These are phyloP conservation scores for Neurospora intermedia DNA, from an alignment of 495 filamentous ascomycete species.

Conservation along the genomic window DNA sequence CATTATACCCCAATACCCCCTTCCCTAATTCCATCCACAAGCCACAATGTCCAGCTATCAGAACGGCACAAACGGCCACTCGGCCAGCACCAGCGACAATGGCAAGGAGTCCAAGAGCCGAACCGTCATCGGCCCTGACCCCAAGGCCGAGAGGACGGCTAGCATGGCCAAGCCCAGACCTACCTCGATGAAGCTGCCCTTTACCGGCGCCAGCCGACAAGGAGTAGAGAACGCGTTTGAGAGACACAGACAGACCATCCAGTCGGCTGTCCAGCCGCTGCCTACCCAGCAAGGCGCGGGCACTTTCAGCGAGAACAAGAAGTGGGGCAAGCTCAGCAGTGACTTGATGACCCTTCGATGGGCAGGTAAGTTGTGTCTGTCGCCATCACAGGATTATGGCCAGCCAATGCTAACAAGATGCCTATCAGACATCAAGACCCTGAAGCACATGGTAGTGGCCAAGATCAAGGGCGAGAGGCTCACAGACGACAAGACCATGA, in stretches of 20 bases:
- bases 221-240: slow-evolving; percentile 43
- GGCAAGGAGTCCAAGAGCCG: slow-evolving; percentile 1
- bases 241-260: slow-evolving; percentile 52
- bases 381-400: not conserved
- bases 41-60: slow-evolving; percentile 7
- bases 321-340: slow-evolving; percentile 44
- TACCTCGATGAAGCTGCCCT: slow-evolving; percentile 5
- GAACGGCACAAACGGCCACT: slow-evolving; percentile 1
- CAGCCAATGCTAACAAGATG: not conserved
- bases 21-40: not conserved
- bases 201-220: slow-evolving; percentile 23
- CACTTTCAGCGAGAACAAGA: slow-evolving; percentile 24
- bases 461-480: slow-evolving; percentile 42
- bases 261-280: slow-evolving; percentile 52
- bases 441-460: slow-evolving; percentile 22
- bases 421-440: slow-evolving; percentile 28
- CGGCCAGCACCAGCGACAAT: not conserved
- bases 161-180: slow-evolving; percentile 17
- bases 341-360: slow-evolving; percentile 49
- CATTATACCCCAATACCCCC: not conserved
- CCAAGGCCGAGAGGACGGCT: slow-evolving; percentile 7
- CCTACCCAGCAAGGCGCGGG: slow-evolving; percentile 58
- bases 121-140: not conserved
- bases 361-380: slow-evolving; percentile 19
- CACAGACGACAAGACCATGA: slow-evolving; percentile 64